Evolutionary conservation across 495 filamentous ascomycete species (phyloP).

Genomic region (Penicillium egyptiacum): DNA sequence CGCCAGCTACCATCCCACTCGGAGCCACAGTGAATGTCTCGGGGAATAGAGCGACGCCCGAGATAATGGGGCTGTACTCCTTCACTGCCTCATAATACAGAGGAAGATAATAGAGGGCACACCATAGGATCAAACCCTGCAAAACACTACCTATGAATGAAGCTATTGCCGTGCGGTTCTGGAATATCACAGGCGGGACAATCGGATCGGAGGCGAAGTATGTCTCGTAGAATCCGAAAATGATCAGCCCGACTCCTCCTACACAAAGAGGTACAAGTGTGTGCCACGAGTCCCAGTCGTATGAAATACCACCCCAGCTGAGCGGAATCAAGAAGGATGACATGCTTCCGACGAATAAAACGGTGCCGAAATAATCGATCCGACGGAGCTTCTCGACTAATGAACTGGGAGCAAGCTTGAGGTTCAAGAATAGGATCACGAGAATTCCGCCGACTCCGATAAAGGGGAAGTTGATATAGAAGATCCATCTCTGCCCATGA

Average conservation of each 20-base stretch:
- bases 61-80: slow-evolving; percentile 45
- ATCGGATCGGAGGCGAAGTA: slow-evolving; percentile 47
- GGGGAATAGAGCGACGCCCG: slow-evolving; percentile 49
- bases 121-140: slow-evolving; percentile 53
- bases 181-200: slow-evolving; percentile 50
- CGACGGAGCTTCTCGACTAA: slow-evolving; percentile 44
- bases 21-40: slow-evolving; percentile 54
- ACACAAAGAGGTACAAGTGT: slow-evolving; percentile 60
- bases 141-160: slow-evolving; percentile 45
- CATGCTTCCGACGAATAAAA: slow-evolving; percentile 53
- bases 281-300: slow-evolving; percentile 48
- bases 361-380: slow-evolving; percentile 61
- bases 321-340: slow-evolving; percentile 52
- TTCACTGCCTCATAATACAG: slow-evolving; percentile 56
- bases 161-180: slow-evolving; percentile 46
- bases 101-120: slow-evolving; percentile 48
- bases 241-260: slow-evolving; percentile 48
- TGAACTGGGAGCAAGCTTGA: slow-evolving; percentile 41
- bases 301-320: slow-evolving; percentile 53
- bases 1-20: slow-evolving; percentile 49
- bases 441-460: slow-evolving; percentile 47
- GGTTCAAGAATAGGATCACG: slow-evolving; percentile 50
- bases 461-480: slow-evolving; percentile 59
- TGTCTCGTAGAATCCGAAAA: slow-evolving; percentile 50
- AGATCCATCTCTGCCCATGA: slow-evolving; percentile 44